Evolutionary conservation across 2,329 filamentous ascomycete species (phyloP), one percentile per base, ranked within the genome.

Genomic region (Tricladium varicosporioides): DNA sequence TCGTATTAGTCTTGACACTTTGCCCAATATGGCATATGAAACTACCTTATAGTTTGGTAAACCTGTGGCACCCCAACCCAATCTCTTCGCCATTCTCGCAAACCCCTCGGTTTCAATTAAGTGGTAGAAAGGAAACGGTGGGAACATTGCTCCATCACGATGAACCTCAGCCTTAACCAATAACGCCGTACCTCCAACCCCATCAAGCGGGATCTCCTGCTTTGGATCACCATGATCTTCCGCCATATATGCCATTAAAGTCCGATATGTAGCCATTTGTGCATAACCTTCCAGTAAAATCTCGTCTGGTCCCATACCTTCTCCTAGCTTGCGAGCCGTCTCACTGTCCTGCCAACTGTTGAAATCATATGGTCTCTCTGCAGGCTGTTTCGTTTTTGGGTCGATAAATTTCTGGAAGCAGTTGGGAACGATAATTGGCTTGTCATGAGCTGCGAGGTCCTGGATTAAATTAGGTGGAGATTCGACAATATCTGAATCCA

Each of bases 41-140:
- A 42, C 45, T 76, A 97, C 94, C 80, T 93, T 92, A 76, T 99
- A 99, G 76, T 97, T 96, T 44, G 94, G 94, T 69, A 97, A 76
- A n/a, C 94, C 94, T 65, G 82, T 91, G 57, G 89, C 83, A 60
- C 87, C 81, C 86, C 92, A 97, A 49, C 92, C 92, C 69, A 99
- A 74, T 63, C 94, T 80, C 72, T 84, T 88, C 11, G 92, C 92
- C 94, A 99, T 99, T 76, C 93, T 96, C 15, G 94, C 92, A 69
- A 99, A 99, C 0, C 94, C 94, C 70, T 99, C 94, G 0, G 94
- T 97, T 78, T 99, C 94, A 60, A 99, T 95, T 59, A 99, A 80
- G 73, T 99, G 89, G 71, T 97, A 97, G 71, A 99, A 99, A 2
- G 93, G 76, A 71, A 99, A 99, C 0, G 94, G 84, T 15, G 94